Conservation (phyloP, 2,329 filamentous ascomycete genomes). For the Lasiodiplodia gonubiensis region DNA sequence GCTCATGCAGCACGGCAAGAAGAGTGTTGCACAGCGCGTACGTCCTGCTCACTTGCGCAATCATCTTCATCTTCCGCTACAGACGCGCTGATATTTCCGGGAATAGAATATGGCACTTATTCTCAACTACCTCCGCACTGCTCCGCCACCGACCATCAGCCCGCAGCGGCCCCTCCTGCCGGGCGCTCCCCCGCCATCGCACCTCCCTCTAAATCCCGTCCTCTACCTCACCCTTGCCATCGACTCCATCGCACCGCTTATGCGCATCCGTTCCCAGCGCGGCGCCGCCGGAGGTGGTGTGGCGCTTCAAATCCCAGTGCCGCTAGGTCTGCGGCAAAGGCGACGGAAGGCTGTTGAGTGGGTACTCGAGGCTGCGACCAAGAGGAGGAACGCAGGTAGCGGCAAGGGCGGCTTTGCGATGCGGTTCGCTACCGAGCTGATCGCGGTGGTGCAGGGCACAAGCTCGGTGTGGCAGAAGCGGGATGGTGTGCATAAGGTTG, state of each 20-base stretch:
- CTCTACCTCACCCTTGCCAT: slow-evolving; percentile 89
- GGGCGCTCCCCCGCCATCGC: slow-evolving; percentile 74
- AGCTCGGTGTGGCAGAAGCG: slow-evolving; percentile 86
- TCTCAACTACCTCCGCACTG: slow-evolving; percentile 81
- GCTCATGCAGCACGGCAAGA: slow-evolving; percentile 90
- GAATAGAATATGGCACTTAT: slow-evolving; percentile 82
- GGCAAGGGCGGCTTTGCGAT: slow-evolving; percentile 75
- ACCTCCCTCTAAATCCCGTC: slow-evolving; percentile 87
- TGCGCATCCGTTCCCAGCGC: slow-evolving; percentile 76
- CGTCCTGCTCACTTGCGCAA: slow-evolving; percentile 38
- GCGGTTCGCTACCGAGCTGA: slow-evolving; percentile 82
- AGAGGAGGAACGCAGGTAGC: slow-evolving; percentile 74
- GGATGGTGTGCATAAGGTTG: slow-evolving; percentile 77
- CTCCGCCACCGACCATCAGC: slow-evolving; percentile 77
- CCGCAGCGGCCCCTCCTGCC: slow-evolving; percentile 74
- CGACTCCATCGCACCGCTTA: slow-evolving; percentile 88
- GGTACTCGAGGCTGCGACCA: slow-evolving; percentile 85
- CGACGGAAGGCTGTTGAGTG: slow-evolving; percentile 81
- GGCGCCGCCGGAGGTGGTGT: slow-evolving; percentile 86
- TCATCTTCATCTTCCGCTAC: slow-evolving; percentile 18
- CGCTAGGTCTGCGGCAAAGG: slow-evolving; percentile 75
- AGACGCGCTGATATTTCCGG: not conserved
- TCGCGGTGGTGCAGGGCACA: slow-evolving; percentile 85
- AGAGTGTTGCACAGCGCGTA: slow-evolving; percentile 88
- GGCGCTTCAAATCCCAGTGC: slow-evolving; percentile 80